Evolutionary conservation across 768 basidiomycete species (phyloP), one percentile per base, ranked within the genome.

Genomic region (Psilocybe cyanescens): DNA sequence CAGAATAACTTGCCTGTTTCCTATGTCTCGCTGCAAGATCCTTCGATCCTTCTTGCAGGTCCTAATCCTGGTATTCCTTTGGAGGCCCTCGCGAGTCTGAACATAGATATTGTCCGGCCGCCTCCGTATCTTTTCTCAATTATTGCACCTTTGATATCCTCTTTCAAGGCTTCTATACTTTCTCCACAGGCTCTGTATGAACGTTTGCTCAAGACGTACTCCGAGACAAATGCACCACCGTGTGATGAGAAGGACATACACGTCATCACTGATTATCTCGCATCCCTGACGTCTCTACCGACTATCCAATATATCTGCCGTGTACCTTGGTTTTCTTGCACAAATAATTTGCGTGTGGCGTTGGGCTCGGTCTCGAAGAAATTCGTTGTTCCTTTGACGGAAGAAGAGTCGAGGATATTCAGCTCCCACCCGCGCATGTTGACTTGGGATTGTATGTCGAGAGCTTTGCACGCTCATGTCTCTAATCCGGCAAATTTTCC

Each of bases 251-350:
- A 14, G 8, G 35, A 17, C 8, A 30, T 59, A 12, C 59, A 24
- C 1, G 24, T 28, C 8, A 44, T 65, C 30, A 58, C 61, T 31
- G 64, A 65, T 41, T 65, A 56, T 28, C 57, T 65, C 17, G 60
- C 57, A 6, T 59, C 55, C 17, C 33, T 59, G 17, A 11, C 33
- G 6, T 55, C 56, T 0, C 33, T 14, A 14, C 56, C 64, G 30
- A 54, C 50, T 28, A 37, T 61, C 19, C 3, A 37, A 1, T 33
- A 46, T 37, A 50, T 65, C 44, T n/a, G 24, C 2, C 48, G 41
- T 17, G 39, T 65, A 47, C 61, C 44, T 6, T 62, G 61, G 65
- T 60, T 65, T n/a, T 39, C 16, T 19, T 35, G 33, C 28, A 33
- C 61, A 16, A 51, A 60, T 28, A 55, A 48, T 19, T 50, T 52